Conservation (phyloP, 495 filamentous ascomycete genomes). For the Penicillium soppii region DNA sequence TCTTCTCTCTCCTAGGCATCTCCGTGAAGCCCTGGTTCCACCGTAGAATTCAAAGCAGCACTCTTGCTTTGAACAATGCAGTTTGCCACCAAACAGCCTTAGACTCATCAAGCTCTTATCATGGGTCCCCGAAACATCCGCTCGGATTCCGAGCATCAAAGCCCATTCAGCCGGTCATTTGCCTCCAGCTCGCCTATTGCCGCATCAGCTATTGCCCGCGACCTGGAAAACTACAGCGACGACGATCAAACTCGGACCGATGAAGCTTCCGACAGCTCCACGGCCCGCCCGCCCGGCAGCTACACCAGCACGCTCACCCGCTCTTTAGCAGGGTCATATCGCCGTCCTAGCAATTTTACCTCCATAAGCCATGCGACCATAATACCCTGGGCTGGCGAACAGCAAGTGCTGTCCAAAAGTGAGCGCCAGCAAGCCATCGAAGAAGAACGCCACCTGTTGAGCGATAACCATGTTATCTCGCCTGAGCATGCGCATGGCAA, state of each 20-base stretch:
- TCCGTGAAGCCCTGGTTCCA: too few relatives aligned
- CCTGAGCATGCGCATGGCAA: slow-evolving; percentile 54
- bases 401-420: slow-evolving; percentile 54
- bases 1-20: background rate
- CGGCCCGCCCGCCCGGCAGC: slow-evolving; percentile 42
- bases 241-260: slow-evolving; percentile 47
- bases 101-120: background rate
- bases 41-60: background rate
- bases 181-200: slow-evolving; percentile 63
- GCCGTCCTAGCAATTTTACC: slow-evolving; percentile 63
- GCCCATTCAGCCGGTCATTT: slow-evolving; percentile 39
- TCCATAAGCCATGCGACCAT: slow-evolving; percentile 55
- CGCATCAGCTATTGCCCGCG: slow-evolving; percentile 66
- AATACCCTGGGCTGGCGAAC: slow-evolving; percentile 40
- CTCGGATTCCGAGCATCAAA: slow-evolving; percentile 23
- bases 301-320: slow-evolving; percentile 36
- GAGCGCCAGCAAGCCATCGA: slow-evolving; percentile 63
- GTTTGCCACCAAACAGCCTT: slow-evolving; percentile 3
- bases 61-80: slow-evolving; percentile 12
- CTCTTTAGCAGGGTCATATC: slow-evolving; percentile 68
- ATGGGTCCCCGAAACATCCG: slow-evolving; percentile 26
- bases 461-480: slow-evolving; percentile 73
- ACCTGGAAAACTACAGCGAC: slow-evolving; percentile 59
- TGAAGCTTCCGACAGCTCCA: slow-evolving; percentile 48
- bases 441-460: slow-evolving; percentile 72